Evolutionary conservation across 129 eudicot species (phyloP).

Genomic region (Scalesia atractyloides): DNA sequence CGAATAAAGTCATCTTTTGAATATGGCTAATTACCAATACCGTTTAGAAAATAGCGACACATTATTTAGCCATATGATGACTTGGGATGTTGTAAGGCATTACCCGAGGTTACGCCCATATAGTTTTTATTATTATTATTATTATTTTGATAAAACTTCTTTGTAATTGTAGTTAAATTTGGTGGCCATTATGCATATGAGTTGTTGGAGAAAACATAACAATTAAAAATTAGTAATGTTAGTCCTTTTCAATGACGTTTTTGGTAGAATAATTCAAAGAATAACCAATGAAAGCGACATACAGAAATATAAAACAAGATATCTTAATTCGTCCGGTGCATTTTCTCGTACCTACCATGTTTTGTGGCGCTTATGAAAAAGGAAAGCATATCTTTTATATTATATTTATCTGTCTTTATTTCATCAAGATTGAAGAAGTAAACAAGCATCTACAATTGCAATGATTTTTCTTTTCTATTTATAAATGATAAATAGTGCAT

Average conservation of each 20-base stretch:
- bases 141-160: no score
- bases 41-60: no score
- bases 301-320: not conserved
- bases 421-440: not conserved
- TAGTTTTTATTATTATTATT: no score
- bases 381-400: not conserved
- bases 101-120: no score
- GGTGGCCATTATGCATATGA: no score
- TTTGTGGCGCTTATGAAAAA: not conserved
- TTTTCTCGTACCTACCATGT: not conserved
- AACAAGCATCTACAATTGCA: not conserved
- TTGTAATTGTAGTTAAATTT: no score
- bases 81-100: no score
- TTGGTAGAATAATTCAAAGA: not conserved
- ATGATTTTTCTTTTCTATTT: not conserved
- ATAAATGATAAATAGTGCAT: not conserved
- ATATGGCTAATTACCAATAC: no score
- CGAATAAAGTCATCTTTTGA: no score
- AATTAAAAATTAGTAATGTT: not conserved
- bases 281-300: constrained; percentile 8
- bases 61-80: no score
- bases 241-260: constrained; percentile 2
- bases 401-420: not conserved
- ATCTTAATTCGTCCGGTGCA: not conserved
- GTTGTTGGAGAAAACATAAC: not conserved